Base-by-base conservation (phyloP, 768 basidiomycete genomes). In the Lyophyllum atratum region DNA sequence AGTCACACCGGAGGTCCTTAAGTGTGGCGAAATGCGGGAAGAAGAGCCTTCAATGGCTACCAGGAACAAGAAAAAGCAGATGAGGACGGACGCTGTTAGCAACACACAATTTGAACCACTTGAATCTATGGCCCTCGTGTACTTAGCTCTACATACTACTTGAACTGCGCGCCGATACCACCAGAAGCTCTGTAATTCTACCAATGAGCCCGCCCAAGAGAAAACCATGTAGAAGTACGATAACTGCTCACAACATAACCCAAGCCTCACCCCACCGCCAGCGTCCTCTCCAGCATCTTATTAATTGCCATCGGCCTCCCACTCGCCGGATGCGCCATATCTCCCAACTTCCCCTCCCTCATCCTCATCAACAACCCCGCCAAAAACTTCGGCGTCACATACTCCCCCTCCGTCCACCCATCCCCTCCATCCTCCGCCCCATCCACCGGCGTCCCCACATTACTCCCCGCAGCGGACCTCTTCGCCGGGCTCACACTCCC, bases 201-300 rank as follows among this genome's bases (percentile, higher is more conserved):
- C n/a, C n/a, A n/a, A n/a, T n/a, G n/a, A n/a, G n/a, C n/a, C n/a
- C n/a, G n/a, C n/a, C n/a, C n/a, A n/a, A n/a, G n/a, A n/a, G n/a
- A n/a, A n/a, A n/a, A n/a, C n/a, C n/a, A n/a, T n/a, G n/a, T n/a
- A n/a, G n/a, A n/a, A n/a, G n/a, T n/a, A 31, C 37, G 29, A 31
- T 7, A 5, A 59, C 8, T 52, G 43, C 44, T 48, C 40, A 28
- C n/a, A 31, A 22, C 5, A 24, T 47, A n/a, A n/a, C n/a, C 33
- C 34, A 51, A 10, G 21, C 29, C 5, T 60, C 45, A 85, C 1
- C 85, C 84, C 8, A 79, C 85, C 22, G 85, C 85, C 64, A 89
- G 87, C 4, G 86, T 79, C 68, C 89, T 77, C 68, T 90, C 90
- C 64, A 92, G 67, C 73, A 87, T 79, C 72, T 88, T 89, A 70